phyloP scores from a whole-genome alignment of 345 rosid genomes.

The Hevea brasiliensis region DNA sequence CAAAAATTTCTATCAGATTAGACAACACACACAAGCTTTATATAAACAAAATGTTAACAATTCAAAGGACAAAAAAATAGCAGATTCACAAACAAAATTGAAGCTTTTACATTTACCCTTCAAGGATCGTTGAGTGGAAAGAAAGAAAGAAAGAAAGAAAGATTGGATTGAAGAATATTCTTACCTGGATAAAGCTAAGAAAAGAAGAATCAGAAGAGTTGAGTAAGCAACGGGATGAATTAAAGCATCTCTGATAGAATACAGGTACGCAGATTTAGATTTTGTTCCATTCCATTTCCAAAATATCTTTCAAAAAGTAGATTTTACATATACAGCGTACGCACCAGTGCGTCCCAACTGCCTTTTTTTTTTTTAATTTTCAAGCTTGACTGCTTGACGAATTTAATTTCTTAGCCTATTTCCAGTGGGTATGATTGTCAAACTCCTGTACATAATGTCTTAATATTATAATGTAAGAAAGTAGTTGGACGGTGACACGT shows the following conservation, averaged over 20 bases:
- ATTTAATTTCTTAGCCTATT: too few species aligned
- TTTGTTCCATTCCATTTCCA: too few species aligned
- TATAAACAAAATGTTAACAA: not conserved
- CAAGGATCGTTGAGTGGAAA: not conserved
- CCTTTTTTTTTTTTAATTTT: too few species aligned
- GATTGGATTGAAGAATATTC: not conserved
- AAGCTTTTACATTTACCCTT: not conserved
- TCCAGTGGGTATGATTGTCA: too few species aligned
- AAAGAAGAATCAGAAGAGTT: not conserved
- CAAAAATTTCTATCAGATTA: not conserved
- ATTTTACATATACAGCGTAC: too few species aligned
- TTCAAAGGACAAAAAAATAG: not conserved
- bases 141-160: not conserved
- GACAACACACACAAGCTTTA: not conserved
- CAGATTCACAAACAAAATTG: not conserved
- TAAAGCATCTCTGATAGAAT: not conserved
- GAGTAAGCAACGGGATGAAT: not conserved
- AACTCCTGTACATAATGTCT: not conserved
- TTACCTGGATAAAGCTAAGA: constrained; percentile 5
- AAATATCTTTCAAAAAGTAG: too few species aligned
- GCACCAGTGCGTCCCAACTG: too few species aligned
- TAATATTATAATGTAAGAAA: not conserved
- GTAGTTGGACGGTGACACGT: not conserved
- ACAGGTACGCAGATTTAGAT: too few species aligned
- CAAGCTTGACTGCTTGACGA: too few species aligned